Evolutionary conservation across 1,139 yeast genomes (phyloP), one percentile per base, ranked within the genome.

Genomic region (Suhomyces bribrorum): DNA sequence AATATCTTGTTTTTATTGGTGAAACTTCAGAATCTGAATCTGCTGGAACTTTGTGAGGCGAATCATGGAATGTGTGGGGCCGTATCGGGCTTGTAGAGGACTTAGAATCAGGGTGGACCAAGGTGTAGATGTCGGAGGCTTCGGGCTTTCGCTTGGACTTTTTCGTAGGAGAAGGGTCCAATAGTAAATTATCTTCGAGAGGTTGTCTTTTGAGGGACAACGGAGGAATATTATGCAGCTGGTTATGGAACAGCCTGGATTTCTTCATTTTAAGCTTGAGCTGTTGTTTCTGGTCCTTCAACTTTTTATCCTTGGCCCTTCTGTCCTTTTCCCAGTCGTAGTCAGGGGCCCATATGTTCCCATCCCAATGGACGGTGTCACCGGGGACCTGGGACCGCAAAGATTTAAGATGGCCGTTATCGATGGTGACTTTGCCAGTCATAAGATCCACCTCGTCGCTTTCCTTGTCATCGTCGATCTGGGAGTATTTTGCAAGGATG

Each of bases 361-460:
- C 43, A 28, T 49, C 37, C 37, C 44, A 13, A 22, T 41, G 34
- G 7, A 29, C 14, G 12, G 33, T 31, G 23, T 45, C 14, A 29
- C 37, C 11, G 42, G 43, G 32, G 1, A 17, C 20, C 28, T 36
- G 39, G 18, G 20, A 31, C 7, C 18, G 27, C 33, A 77, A 49
- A 3, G 78, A 71, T 37, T 73, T 59, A 17, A 84, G 49, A 56
- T 84, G 92, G 2, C 92, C 92, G 41, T 76, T 74, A 49, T 84
- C 86, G 13, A 64, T 72, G 3, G 79, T 56, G 5, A 84, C 73
- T 36, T 71, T 66, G 2, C 89, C 88, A 0, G 86, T 77, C 4
- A 56, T 53, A 20, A 84, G 53, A 52, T 84, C 86, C n/a, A 84
- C 64, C 22, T 81, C 73, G 54, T 84, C 90, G 35, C 86, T 83